These are phyloP conservation scores for Phaeodactylum tricornutum DNA, from an alignment of 108 stramenopile species.

Conservation along the genomic window DNA sequence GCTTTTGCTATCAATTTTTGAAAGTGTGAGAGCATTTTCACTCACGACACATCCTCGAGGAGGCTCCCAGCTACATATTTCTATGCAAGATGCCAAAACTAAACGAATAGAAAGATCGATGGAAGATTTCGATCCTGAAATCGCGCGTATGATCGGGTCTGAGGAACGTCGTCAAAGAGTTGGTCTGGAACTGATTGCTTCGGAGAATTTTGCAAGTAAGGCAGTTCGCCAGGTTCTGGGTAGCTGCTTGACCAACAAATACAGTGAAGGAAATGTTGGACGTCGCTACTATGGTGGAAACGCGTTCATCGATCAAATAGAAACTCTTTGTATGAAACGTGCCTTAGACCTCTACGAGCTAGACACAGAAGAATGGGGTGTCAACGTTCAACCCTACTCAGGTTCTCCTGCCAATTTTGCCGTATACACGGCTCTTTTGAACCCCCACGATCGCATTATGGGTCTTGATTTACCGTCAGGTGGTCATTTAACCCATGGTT, in stretches of 20 bases:
- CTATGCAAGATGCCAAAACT: too few species aligned
- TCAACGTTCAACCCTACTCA: constrained; percentile 95
- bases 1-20: too few species aligned
- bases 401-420: constrained; percentile 99
- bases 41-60: too few species aligned
- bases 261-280: constrained; percentile 97
- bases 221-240: constrained; percentile 94
- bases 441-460: constrained; percentile 99
- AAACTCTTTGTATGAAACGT: constrained; percentile 86
- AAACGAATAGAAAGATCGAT: too few species aligned
- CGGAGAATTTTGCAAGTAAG: constrained; percentile 95
- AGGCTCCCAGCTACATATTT: too few species aligned
- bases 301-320: constrained; percentile 91
- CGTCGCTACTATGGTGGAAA: constrained; percentile 99
- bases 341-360: constrained; percentile 87
- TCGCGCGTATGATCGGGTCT: constrained; percentile 58
- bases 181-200: constrained; percentile 96
- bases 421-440: constrained; percentile 91
- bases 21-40: too few species aligned
- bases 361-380: constrained; percentile 89
- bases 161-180: constrained; percentile 81
- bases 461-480: constrained; percentile 98
- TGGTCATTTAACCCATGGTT: constrained; percentile 98
- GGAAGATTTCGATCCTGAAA: constrained; percentile 45
- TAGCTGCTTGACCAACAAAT: constrained; percentile 98